These are phyloP conservation scores for Debaryomyces sp. DNA, from an alignment of 1,139 yeast species.

Conservation along the genomic window DNA sequence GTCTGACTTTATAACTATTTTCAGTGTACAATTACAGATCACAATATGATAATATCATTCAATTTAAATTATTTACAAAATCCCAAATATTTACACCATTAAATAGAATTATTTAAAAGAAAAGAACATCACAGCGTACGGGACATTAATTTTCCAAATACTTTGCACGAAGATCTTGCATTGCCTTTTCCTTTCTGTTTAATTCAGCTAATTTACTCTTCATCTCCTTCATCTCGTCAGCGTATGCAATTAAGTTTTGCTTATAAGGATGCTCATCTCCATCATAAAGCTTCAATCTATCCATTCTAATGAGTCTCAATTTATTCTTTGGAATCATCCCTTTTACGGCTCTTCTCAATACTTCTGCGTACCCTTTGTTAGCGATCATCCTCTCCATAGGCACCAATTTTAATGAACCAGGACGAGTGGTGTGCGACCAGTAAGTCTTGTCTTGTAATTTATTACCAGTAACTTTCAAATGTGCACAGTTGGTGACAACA, in stretches of 20 bases:
- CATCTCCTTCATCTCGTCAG: constrained; percentile 71
- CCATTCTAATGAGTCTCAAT: constrained; percentile 76
- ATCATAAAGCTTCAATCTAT: constrained; percentile 82
- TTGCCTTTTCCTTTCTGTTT: constrained; percentile 37
- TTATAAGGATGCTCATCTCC: constrained; percentile 88
- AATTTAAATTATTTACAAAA: constrained; percentile 6
- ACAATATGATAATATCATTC: not conserved
- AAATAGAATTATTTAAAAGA: constrained; percentile 15
- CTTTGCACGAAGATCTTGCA: constrained; percentile 38
- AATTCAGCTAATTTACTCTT: constrained; percentile 42
- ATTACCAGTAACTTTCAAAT: constrained; percentile 78
- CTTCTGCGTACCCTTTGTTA: constrained; percentile 85
- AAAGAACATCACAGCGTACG: not conserved
- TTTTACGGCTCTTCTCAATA: constrained; percentile 82
- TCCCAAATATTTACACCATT: constrained; percentile 11
- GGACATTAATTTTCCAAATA: constrained; percentile 30
- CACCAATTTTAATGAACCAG: constrained; percentile 83
- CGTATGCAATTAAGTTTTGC: constrained; percentile 81
- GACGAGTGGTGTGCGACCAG: constrained; percentile 88
- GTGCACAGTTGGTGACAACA: constrained; percentile 90
- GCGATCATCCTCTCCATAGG: constrained; percentile 79
- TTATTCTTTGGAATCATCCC: constrained; percentile 96
- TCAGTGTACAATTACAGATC: not conserved
- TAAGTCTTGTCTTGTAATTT: constrained; percentile 83
- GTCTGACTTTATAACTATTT: not conserved